Base-by-base conservation (phyloP, 495 filamentous ascomycete species). In the Penicillium canescens region DNA sequence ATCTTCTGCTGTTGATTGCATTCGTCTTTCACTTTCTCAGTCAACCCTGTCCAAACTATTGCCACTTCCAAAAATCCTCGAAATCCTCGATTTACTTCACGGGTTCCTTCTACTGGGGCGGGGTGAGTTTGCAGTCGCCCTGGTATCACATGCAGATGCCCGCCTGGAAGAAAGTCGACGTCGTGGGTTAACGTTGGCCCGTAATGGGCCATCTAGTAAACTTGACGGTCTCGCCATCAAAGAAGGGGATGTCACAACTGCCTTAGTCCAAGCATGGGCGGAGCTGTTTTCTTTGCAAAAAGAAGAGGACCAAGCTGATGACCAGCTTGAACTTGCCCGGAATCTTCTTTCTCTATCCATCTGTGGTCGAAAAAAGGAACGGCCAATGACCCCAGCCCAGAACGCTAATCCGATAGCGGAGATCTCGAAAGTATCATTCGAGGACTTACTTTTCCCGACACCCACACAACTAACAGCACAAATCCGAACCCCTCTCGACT, bases 41-140 rank as follows among this genome's bases (percentile, higher is more conserved):
- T 94, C 88, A 26, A 87, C 85, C 0, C 72, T 97, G 23, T 89
- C 91, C 39, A 87, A 87, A 51, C 73, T 98, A 3, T 73, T 98
- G 8, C 93, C 93, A 0, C 69, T 89, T 21, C 77, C 80, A 5
- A 86, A 84, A 48, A 88, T 96, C 18, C 70, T 92, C 3, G 86
- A 95, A 53, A 82, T 88, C 36, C 77, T 98, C 9, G 77, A 82
- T 39, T 73, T 96, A 20, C 81, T 96, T 0, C 82, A 91, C 48
- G 84, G 93, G 44, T 97, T 96, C 66, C 88, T 96, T 59, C 79
- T 98, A 9, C 82, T 98, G 9, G 83, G 88, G 9, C 81, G 89
- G 14, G 93, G 94, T 9, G 94, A 97, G 64, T 98, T 98, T 68
- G 91, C 90, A 6, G 82, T 93, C 55, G 84, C 89, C 9, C 74